phyloP scores from a whole-genome alignment of 495 filamentous ascomycete genomes.

The Lasiosphaeris hirsuta region DNA sequence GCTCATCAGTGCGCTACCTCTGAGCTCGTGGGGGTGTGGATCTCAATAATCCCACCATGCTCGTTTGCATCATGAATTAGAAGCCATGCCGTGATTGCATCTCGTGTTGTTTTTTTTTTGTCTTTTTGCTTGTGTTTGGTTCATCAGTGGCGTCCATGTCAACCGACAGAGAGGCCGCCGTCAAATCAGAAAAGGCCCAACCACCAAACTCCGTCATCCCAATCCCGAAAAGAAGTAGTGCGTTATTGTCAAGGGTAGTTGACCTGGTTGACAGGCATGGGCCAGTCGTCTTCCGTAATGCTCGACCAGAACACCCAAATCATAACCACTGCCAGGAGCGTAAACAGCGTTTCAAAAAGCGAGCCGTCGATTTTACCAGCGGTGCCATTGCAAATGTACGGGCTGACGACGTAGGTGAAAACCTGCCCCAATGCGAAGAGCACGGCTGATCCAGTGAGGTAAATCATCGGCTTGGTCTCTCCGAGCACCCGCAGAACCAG shows the following conservation, averaged over 20 bases:
- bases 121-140: background rate
- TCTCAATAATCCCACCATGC: constrained; percentile 8
- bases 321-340: constrained; percentile 71
- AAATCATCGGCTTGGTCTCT: constrained; percentile 84
- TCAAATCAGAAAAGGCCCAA: background rate
- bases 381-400: constrained; percentile 80
- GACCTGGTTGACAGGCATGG: constrained; percentile 51
- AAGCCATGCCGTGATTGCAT: constrained; percentile 7
- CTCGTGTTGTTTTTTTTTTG: constrained; percentile 1
- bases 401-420: constrained; percentile 91
- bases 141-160: background rate
- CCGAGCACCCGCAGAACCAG: constrained; percentile 82
- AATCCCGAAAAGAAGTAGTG: background rate
- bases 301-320: constrained; percentile 97
- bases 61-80: constrained; percentile 18
- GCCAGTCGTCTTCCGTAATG: constrained; percentile 99
- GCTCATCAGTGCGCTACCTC: constrained; percentile 11
- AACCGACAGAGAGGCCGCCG: background rate
- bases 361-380: constrained; percentile 85
- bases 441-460: constrained; percentile 67
- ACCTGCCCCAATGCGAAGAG: constrained; percentile 91
- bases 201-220: background rate
- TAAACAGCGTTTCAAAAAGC: constrained; percentile 92
- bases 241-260: constrained; percentile 26
- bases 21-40: constrained; percentile 3